Percentiles rank a stretch among this genome's conserved stretches.
phyloP scores from a whole-genome alignment of 139 green algal species.

The Closterium sp. region DNA sequence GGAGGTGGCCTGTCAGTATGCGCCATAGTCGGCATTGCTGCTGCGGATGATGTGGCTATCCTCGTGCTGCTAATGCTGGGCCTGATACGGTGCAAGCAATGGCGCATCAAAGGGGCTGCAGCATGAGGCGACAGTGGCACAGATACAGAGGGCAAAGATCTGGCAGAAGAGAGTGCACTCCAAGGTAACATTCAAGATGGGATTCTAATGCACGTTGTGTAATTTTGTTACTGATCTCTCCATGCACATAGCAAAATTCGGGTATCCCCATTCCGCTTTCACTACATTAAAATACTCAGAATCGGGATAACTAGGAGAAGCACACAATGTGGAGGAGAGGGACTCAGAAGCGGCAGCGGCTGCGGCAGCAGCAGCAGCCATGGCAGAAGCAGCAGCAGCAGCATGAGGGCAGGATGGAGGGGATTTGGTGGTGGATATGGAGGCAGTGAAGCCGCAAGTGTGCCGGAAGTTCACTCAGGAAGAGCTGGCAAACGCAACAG shows the following conservation, averaged over 20 bases:
- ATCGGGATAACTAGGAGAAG: no score
- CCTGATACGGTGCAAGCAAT: no score
- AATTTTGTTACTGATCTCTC: no score
- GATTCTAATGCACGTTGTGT: no score
- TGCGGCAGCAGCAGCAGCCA: not conserved
- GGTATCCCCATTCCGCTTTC: not conserved
- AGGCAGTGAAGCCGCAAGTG: not conserved
- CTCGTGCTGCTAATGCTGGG: not conserved
- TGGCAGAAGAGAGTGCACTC: no score
- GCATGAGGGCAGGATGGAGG: no score
- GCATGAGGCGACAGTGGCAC: no score
- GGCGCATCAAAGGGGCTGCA: no score
- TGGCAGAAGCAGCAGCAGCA: not conserved
- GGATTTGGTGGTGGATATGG: not conserved
- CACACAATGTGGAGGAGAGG: no score
- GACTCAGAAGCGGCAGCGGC: not conserved
- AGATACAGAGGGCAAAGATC: no score
- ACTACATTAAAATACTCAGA: not conserved
- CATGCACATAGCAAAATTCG: no score
- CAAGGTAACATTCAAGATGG: no score
- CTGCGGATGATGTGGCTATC: not conserved
- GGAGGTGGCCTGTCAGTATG: not conserved
- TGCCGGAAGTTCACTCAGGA: not conserved
- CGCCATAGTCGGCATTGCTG: not conserved
- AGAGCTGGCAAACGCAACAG: not conserved